Conservation (phyloP, 2,329 filamentous ascomycete species). For the Verticillium zaregamsianum region DNA sequence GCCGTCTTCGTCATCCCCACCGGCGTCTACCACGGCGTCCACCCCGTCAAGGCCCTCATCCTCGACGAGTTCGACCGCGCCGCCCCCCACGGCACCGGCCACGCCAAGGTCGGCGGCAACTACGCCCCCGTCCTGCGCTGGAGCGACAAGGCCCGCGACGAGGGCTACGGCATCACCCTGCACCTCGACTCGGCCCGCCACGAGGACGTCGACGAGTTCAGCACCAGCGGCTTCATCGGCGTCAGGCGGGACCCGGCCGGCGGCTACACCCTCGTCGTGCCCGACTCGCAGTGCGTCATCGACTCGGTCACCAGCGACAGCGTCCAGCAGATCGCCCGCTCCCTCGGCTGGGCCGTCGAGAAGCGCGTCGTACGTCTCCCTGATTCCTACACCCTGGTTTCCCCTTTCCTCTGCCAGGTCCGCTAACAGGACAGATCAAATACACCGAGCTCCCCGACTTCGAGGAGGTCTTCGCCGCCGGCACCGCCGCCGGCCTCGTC, state of each 20-base stretch:
- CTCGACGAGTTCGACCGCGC: constrained; percentile 91
- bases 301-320: constrained; percentile 80
- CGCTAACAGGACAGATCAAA: constrained; percentile 50
- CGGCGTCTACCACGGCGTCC: constrained; percentile 87
- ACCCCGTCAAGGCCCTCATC: constrained; percentile 82
- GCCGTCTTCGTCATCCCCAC: constrained; percentile 87
- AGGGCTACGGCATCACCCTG: constrained; percentile 90
- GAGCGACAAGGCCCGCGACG: constrained; percentile 73
- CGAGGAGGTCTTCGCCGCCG: constrained; percentile 81
- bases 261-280: constrained; percentile 72
- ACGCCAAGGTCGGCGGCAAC: constrained; percentile 93
- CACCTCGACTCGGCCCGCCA: constrained; percentile 84
- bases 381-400: background rate
- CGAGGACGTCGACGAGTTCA: constrained; percentile 91
- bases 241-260: constrained; percentile 50
- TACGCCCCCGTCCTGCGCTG: constrained; percentile 88
- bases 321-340: constrained; percentile 68
- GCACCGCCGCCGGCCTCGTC: constrained; percentile 86
- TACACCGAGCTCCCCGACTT: constrained; percentile 52
- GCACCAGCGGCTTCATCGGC: constrained; percentile 89
- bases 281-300: constrained; percentile 83
- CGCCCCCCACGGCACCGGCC: constrained; percentile 85
- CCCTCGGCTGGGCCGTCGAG: constrained; percentile 83
- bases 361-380: constrained; percentile 55
- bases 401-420: background rate